Evolutionary conservation across 192 early-diverging fungal genomes (phyloP), one percentile per base, ranked within the genome.

Genomic region (Glomus cerebriforme): DNA sequence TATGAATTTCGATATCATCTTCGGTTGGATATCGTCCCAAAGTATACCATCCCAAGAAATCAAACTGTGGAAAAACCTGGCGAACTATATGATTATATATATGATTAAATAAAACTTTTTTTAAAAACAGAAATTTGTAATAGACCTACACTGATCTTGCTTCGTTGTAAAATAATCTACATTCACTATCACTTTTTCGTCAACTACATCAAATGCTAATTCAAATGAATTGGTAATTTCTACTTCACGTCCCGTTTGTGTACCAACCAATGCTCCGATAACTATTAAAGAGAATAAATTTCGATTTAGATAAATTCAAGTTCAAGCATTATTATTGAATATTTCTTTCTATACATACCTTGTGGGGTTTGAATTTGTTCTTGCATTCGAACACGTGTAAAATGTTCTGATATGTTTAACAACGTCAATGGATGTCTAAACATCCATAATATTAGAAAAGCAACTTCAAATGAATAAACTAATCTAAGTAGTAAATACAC

Each of bases 191-290:
- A 88, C 82, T 4, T 83, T 78, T n/a, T 81, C 86, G 31, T 82
- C 82, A 13, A 80, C 83, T 12, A 68, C 17, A 49, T 45, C 75
- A 66, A 85, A 86, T 54, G 88, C 88, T 24, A 96, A 82, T 70
- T 95, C 94, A 80, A 90, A 96, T 0, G 95, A 96, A 85, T 95
- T 93, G 78, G 95, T 88, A 69, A 96, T 91, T 77, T 96, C 95
- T 64, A 96, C 91, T 70, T 92, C 90, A 45, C 95, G 90, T 31
- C 93, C 93, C 34, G 86, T 82, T 79, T 95, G 93, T 31, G 82
- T 89, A 26, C 93, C 95, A 13, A 96, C 79, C 19, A 96, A 72
- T 0, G 93, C 93, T 31, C 95, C 95, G 79, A 92, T 86, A 34
- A 95, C 91, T 88, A 79, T 71, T 3, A 65, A 63, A 67, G 17